Conservation (phyloP, 2,329 filamentous ascomycete species). For the Ceratocystis colombiana region DNA sequence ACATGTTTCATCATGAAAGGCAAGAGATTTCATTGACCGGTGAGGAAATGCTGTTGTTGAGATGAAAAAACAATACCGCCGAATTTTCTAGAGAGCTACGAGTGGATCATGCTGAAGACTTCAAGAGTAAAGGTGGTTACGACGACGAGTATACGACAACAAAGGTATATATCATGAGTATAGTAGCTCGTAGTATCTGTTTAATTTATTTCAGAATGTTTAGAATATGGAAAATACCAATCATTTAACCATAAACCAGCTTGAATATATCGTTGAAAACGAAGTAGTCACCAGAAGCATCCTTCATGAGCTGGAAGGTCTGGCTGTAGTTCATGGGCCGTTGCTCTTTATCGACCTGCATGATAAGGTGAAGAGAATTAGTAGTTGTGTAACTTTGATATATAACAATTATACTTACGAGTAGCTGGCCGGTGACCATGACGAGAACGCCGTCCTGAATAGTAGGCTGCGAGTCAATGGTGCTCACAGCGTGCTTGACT, state of each 20-base stretch:
- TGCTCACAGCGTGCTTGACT: slow-evolving; percentile 67
- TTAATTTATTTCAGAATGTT: slow-evolving; percentile 4
- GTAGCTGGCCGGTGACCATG: slow-evolving; percentile 73
- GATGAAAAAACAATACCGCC: too few relatives aligned
- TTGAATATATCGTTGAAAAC: slow-evolving; percentile 95
- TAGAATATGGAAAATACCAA: not conserved
- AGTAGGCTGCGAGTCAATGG: slow-evolving; percentile 74
- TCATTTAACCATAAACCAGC: slow-evolving; percentile 57
- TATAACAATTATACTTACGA: slow-evolving; percentile 47
- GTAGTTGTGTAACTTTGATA: not conserved
- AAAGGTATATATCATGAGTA: too few relatives aligned
- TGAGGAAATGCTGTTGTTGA: too few relatives aligned
- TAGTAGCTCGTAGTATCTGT: not conserved
- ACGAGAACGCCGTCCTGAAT: slow-evolving; percentile 63
- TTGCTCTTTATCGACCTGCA: slow-evolving; percentile 72
- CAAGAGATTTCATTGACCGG: too few relatives aligned
- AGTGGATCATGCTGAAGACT: too few relatives aligned
- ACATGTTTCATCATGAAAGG: too few relatives aligned
- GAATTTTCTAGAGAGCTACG: too few relatives aligned
- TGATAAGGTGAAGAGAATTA: not conserved
- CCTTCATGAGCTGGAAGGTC: slow-evolving; percentile 71
- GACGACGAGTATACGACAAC: too few relatives aligned
- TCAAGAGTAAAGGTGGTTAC: too few relatives aligned
- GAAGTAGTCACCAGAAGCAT: slow-evolving; percentile 58
- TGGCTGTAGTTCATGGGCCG: slow-evolving; percentile 87